Evolutionary conservation across 768 basidiomycete species (phyloP).

Genomic region (Rhizopogon sp.): DNA sequence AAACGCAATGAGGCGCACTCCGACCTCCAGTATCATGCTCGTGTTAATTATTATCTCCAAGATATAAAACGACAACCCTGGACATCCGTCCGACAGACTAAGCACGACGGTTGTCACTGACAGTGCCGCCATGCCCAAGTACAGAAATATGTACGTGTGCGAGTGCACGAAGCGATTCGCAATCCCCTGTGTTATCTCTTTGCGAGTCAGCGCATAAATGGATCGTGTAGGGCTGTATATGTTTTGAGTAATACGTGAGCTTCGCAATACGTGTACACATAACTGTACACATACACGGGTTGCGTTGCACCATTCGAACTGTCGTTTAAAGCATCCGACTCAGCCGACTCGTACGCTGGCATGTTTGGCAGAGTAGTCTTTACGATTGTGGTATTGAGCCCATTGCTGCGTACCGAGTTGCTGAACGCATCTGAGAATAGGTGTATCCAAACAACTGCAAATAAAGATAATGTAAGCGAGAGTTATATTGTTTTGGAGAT

Average conservation of each 20-base stretch:
- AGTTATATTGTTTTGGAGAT: neutral
- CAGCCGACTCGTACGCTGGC: slow-evolving; percentile 26
- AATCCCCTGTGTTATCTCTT: slow-evolving; percentile 79
- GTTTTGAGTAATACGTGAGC: slow-evolving; percentile 12
- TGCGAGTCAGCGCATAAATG: slow-evolving; percentile 78
- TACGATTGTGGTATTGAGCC: slow-evolving; percentile 1
- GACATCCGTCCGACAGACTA: slow-evolving; percentile 80
- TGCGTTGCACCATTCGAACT: slow-evolving; percentile 13
- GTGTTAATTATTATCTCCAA: slow-evolving; percentile 86
- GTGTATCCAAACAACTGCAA: slow-evolving; percentile 26
- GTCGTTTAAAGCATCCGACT: slow-evolving; percentile 32
- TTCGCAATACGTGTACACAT: neutral
- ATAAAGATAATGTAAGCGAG: slow-evolving; percentile 14
- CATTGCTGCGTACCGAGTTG: neutral
- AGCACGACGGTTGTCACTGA: slow-evolving; percentile 84
- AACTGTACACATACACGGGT: slow-evolving; percentile 23
- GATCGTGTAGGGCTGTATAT: slow-evolving; percentile 63
- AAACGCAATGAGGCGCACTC: slow-evolving; percentile 87
- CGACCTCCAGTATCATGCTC: slow-evolving; percentile 92
- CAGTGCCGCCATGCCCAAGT: slow-evolving; percentile 83
- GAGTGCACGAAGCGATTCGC: slow-evolving; percentile 91
- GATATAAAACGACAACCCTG: slow-evolving; percentile 82
- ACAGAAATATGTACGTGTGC: slow-evolving; percentile 80
- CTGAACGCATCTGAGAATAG: neutral
- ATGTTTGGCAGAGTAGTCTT: slow-evolving; percentile 21